phyloP scores from a whole-genome alignment of 2,329 filamentous ascomycete species.

The Metarhizium anisopliae region DNA sequence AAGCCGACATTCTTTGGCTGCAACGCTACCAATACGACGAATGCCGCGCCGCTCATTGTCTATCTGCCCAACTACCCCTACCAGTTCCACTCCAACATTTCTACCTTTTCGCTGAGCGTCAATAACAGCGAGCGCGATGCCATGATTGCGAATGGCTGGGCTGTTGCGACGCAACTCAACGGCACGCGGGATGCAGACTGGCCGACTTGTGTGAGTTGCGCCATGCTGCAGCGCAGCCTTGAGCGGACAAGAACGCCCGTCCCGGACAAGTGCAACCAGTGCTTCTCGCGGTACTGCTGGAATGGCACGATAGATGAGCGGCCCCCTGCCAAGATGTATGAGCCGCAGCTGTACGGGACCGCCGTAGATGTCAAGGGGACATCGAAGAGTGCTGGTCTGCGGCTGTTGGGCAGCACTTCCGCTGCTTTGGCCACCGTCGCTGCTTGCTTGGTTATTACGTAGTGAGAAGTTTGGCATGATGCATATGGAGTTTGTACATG shows the following conservation, averaged over 20 bases:
- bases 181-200: conserved; percentile 64
- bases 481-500: background rate
- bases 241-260: conserved; percentile 58
- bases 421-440: background rate
- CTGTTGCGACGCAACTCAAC: conserved; percentile 76
- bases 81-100: conserved; percentile 64
- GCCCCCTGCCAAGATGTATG: background rate
- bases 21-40: conserved; percentile 44
- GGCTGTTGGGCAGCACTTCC: background rate
- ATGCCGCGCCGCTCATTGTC: conserved; percentile 60
- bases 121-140: conserved; percentile 58
- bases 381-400: background rate
- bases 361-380: background rate
- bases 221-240: conserved; percentile 69
- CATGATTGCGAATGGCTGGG: conserved; percentile 83
- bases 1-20: conserved; percentile 57
- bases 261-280: conserved; percentile 63
- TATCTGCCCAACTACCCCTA: conserved; percentile 78
- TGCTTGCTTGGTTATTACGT: background rate
- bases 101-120: conserved; percentile 64
- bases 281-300: conserved; percentile 87
- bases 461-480: background rate
- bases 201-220: conserved; percentile 79
- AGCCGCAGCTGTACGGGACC: background rate
- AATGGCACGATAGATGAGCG: conserved; percentile 52